A percentile compares a stretch with the other conserved stretches of the same genome.
These are phyloP conservation scores for Tricholoma furcatifolium DNA, from an alignment of 768 basidiomycete genomes.

Conservation along the genomic window DNA sequence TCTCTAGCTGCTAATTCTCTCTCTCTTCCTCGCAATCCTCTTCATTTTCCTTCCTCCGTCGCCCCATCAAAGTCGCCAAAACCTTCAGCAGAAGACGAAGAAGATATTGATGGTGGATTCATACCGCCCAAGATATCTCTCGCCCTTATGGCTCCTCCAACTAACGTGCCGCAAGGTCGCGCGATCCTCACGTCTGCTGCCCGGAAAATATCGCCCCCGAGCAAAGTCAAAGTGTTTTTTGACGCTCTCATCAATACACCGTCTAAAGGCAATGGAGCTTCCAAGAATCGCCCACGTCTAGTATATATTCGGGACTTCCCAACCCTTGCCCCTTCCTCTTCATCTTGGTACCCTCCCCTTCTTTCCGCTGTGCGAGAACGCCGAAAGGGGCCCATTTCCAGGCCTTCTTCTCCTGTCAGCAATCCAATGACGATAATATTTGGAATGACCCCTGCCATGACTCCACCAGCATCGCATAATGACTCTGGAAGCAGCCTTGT, in stretches of 20 bases:
- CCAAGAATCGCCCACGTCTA: conserved; percentile 57
- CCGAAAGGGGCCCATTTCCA: conserved; percentile 61
- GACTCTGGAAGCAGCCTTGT: conserved; percentile 36
- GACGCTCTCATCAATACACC: conserved; percentile 73
- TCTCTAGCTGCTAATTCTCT: conserved; percentile 63
- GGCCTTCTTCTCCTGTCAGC: conserved; percentile 55
- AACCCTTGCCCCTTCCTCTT: conserved; percentile 68
- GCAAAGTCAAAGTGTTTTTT: conserved; percentile 69
- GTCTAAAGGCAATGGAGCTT: conserved; percentile 25
- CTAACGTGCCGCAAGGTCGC: conserved; percentile 29
- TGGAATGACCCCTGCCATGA: conserved; percentile 80
- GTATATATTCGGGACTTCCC: conserved; percentile 84
- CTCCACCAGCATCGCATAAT: conserved; percentile 37
- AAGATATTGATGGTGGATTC: conserved; percentile 34
- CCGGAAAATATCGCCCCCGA: conserved; percentile 46
- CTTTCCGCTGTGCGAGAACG: conserved; percentile 76
- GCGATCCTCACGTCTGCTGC: conserved; percentile 39
- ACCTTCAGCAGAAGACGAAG: conserved; percentile 45
- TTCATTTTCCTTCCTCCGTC: conserved; percentile 56
- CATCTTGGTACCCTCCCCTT: conserved; percentile 80
- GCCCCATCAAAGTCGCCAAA: conserved; percentile 20
- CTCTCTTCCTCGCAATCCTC: conserved; percentile 69
- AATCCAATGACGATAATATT: conserved; percentile 84
- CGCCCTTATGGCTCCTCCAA: conserved; percentile 37
- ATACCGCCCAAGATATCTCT: conserved; percentile 41